A percentile compares a stretch with the other conserved stretches of the same genome.
These are phyloP conservation scores for Plenodomus biglobosus DNA, from an alignment of 2,329 filamentous ascomycete genomes.

Conservation along the genomic window DNA sequence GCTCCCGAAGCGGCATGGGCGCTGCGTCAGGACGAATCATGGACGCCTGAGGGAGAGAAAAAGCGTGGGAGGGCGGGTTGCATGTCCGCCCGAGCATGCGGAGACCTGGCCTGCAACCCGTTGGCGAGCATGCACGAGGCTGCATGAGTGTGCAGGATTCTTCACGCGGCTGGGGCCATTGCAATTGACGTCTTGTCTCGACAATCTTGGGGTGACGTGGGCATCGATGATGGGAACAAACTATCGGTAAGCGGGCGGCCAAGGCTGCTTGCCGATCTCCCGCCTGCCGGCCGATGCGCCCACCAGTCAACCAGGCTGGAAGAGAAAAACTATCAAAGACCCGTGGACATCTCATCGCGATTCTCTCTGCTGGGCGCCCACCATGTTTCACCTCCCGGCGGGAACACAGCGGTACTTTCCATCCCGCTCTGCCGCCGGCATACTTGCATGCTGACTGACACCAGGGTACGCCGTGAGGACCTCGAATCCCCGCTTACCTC, in stretches of 20 bases:
- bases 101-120: neutral
- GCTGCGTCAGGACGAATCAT: neutral
- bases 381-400: conserved; percentile 29
- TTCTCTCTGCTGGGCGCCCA: conserved; percentile 1
- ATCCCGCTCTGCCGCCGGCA: neutral
- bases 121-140: no score
- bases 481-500: conserved; percentile 39
- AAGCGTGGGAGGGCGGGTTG: neutral
- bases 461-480: conserved; percentile 39
- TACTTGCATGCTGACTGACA: conserved; percentile 11
- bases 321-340: no score
- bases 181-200: no score
- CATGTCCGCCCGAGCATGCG: neutral
- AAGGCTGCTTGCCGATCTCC: conserved; percentile 10
- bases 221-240: no score
- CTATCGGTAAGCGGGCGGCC: no score
- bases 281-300: conserved; percentile 7
- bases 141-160: no score
- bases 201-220: neutral
- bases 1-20: neutral
- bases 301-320: neutral
- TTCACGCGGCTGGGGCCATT: no score
- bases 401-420: conserved; percentile 28
- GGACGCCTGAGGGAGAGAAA: neutral
- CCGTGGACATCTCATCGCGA: neutral